Evolutionary conservation across 176 grass and related monocot species (phyloP).

Genomic region (Paspalum notatum): DNA sequence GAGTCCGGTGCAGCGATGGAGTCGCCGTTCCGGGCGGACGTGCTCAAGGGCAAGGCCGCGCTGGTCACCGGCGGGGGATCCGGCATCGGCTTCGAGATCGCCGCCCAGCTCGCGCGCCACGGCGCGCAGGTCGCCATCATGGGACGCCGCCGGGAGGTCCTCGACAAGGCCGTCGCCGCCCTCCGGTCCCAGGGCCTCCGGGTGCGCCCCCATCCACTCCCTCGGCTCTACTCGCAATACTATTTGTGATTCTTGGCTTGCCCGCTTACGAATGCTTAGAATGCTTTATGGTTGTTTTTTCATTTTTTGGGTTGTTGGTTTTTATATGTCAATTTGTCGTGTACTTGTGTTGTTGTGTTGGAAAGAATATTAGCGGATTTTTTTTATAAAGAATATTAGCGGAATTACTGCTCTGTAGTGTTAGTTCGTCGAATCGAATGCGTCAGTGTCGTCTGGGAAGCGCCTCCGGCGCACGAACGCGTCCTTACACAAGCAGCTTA

Average conservation of each 20-base stretch:
- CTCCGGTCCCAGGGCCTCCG: constrained; percentile 67
- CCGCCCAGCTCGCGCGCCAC: constrained; percentile 69
- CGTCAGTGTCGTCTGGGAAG: neutral
- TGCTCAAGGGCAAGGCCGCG: constrained; percentile 69
- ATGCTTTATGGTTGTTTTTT: neutral
- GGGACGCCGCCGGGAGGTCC: constrained; percentile 79
- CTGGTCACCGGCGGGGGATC: constrained; percentile 82
- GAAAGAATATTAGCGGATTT: neutral
- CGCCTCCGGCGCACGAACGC: neutral
- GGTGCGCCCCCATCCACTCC: constrained; percentile 41
- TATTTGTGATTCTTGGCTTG: neutral
- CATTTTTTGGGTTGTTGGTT: neutral
- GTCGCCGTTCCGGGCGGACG: constrained; percentile 41
- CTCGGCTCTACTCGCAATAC: neutral
- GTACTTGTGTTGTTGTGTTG: neutral
- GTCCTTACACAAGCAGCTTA: neutral
- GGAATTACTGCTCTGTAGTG: neutral
- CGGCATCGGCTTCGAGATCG: constrained; percentile 85
- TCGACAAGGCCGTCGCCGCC: constrained; percentile 67
- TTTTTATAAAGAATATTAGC: neutral
- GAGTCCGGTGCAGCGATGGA: neutral
- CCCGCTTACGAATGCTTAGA: neutral
- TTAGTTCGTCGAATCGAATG: neutral
- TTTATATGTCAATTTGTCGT: too few species aligned
- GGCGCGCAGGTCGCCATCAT: constrained; percentile 84